Base-by-base conservation (phyloP, 345 rosid genomes). In the Camelina hispida region DNA sequence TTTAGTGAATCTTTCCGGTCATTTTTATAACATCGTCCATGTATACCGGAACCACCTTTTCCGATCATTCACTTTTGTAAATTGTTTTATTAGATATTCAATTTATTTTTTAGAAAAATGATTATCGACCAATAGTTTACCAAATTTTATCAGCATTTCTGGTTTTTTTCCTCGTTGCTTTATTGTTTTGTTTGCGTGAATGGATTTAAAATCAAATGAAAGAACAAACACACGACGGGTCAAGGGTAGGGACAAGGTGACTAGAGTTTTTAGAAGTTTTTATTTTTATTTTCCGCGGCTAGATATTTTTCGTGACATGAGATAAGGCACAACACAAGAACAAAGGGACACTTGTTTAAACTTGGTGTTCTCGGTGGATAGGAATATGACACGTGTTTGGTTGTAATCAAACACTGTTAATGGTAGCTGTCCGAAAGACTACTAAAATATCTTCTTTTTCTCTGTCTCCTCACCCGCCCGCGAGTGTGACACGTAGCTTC, bases 361-460 rank as follows among this genome's bases (percentile, higher is more conserved):
- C 37, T 16, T 32, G 0, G 30, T 76, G 69, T 47, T 65, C 17
- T 34, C 17, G 57, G 57, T 78, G 77, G 73, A 78, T 48, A 12
- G 12, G 50, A 72, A 32, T 9, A n/a, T 0, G 77, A 78, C 77
- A 78, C 81, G 81, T 78, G 80, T 71, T 18, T 64, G 80, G 76
- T 77, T 16, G 1, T 47, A 0, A 47, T 77, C 70, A 34, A 59
- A 77, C 66, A 63, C 28, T 37, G 30, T 50, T 8, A 50, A 11
- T 61, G 30, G 65, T 76, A 14, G 15, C 35, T 63, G 76, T 63
- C 80, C 28, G 61, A 17, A 3, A 46, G 37, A 34, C 37, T 34
- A 7, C 2, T 11, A 75, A 75, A 70, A 71, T 77, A 77, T 71
- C 80, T 69, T 71, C 67, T 62, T 30, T 12, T 17, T 42, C 34